Evolutionary conservation across 2,329 filamentous ascomycete genomes (phyloP).

Genomic region (Fusarium cyanostomum): DNA sequence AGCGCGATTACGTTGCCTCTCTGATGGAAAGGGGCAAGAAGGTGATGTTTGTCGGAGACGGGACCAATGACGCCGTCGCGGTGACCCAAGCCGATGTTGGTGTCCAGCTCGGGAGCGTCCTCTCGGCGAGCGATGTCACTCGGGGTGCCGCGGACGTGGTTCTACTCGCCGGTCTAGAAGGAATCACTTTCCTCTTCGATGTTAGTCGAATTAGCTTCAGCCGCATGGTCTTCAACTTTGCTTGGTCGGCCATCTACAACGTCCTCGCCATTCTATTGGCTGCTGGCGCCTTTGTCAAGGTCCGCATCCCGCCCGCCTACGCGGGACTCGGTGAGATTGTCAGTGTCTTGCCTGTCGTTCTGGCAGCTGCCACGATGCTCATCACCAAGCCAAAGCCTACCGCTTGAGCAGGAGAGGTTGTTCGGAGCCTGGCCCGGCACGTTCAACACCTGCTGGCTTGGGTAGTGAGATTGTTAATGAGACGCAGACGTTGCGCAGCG

Average conservation of each 20-base stretch:
- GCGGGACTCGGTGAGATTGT: slow-evolving; percentile 73
- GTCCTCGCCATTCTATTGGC: slow-evolving; percentile 68
- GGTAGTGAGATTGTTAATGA: slow-evolving; percentile 1
- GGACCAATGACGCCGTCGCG: slow-evolving; percentile 71
- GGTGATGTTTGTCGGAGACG: slow-evolving; percentile 70
- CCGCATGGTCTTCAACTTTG: slow-evolving; percentile 68
- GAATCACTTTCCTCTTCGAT: slow-evolving; percentile 62
- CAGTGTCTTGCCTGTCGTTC: slow-evolving; percentile 70
- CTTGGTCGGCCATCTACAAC: slow-evolving; percentile 71
- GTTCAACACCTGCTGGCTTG: slow-evolving; percentile 14
- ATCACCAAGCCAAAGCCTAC: not conserved
- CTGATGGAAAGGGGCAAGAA: slow-evolving; percentile 46
- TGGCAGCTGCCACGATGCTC: slow-evolving; percentile 45
- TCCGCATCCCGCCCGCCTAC: slow-evolving; percentile 58
- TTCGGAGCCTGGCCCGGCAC: not conserved
- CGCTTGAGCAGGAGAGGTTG: not conserved
- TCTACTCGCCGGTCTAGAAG: slow-evolving; percentile 61
- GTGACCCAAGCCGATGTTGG: slow-evolving; percentile 69
- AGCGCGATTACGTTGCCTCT: slow-evolving; percentile 60
- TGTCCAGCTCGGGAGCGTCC: slow-evolving; percentile 62
- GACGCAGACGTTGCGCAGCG: not conserved
- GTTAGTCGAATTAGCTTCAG: slow-evolving; percentile 50
- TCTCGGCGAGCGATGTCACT: slow-evolving; percentile 61
- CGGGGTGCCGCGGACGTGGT: slow-evolving; percentile 66
- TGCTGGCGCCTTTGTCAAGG: slow-evolving; percentile 64